Percentiles rank a stretch among this genome's conserved stretches.
Conservation (phyloP, 148 eudicot species). For the Cornus controversa region DNA sequence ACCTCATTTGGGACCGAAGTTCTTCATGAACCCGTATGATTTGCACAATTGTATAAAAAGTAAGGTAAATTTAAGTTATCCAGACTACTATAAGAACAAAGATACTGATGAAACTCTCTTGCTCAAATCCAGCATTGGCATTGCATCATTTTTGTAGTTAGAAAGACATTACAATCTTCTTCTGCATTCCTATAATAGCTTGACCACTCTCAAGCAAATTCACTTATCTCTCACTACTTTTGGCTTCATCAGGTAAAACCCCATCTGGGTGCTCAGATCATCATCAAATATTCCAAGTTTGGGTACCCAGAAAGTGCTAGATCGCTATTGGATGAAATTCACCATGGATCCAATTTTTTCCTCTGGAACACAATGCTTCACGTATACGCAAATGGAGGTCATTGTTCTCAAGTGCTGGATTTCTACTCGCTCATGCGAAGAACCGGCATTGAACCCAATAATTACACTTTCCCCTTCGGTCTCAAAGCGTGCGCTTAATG, state of each 20-base stretch:
- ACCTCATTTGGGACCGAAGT: slow-evolving; percentile 58
- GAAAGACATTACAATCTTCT: slow-evolving; percentile 16
- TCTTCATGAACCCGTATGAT: slow-evolving; percentile 62
- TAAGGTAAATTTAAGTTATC: slow-evolving; percentile 42
- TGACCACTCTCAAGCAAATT: slow-evolving; percentile 13
- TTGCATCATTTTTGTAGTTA: slow-evolving; percentile 5
- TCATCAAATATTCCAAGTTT: slow-evolving; percentile 16
- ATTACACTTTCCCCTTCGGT: slow-evolving; percentile 20
- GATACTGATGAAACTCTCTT: slow-evolving; percentile 66
- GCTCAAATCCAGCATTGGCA: slow-evolving; percentile 23
- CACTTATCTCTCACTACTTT: slow-evolving; percentile 19
- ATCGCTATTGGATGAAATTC: slow-evolving; percentile 11
- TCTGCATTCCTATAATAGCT: slow-evolving; percentile 3
- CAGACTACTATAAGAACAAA: slow-evolving; percentile 74
- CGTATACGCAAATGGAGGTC: slow-evolving; percentile 15
- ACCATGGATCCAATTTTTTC: slow-evolving; percentile 17
- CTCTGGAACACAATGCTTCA: slow-evolving; percentile 32
- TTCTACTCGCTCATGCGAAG: slow-evolving; percentile 20
- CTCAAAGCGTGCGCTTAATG: slow-evolving; percentile 28
- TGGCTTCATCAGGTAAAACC: slow-evolving; percentile 19
- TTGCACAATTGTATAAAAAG: slow-evolving; percentile 54
- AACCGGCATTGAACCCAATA: slow-evolving; percentile 16
- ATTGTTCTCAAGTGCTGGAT: not conserved
- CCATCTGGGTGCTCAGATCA: slow-evolving; percentile 19
- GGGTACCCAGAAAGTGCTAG: slow-evolving; percentile 8